A percentile compares a stretch with the other conserved stretches of the same genome.
These are phyloP conservation scores for Colletotrichum eremochloae DNA, from an alignment of 2,329 filamentous ascomycete genomes.

Conservation along the genomic window DNA sequence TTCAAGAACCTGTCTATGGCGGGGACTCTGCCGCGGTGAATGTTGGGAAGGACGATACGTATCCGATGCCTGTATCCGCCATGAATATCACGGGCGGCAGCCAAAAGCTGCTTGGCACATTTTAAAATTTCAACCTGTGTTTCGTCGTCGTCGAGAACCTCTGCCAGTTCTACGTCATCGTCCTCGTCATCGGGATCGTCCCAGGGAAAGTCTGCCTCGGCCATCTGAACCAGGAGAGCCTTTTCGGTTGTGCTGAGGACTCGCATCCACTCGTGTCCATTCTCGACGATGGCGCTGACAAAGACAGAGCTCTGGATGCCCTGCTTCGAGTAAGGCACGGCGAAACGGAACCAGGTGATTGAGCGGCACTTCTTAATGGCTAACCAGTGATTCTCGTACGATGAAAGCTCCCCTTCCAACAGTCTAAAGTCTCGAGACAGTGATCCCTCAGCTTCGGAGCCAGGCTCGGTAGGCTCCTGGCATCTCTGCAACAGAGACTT, in stretches of 20 bases:
- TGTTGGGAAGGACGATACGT: conserved; percentile 52
- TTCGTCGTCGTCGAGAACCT: conserved; percentile 53
- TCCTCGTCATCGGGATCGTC: conserved; percentile 46
- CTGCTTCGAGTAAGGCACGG: conserved; percentile 18
- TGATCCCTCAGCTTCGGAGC: conserved; percentile 13
- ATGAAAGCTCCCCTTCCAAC: conserved; percentile 23
- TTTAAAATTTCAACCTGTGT: conserved; percentile 46
- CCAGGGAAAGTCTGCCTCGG: conserved; percentile 56
- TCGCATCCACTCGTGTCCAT: conserved; percentile 54
- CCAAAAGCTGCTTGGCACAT: conserved; percentile 49
- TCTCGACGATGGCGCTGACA: conserved; percentile 46
- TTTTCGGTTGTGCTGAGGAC: conserved; percentile 50
- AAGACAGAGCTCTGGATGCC: conserved; percentile 12
- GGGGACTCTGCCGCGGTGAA: conserved; percentile 46
- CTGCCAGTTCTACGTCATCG: conserved; percentile 48
- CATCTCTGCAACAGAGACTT: conserved; percentile 24
- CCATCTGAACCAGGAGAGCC: conserved; percentile 54
- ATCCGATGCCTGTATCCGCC: conserved; percentile 51
- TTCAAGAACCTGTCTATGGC: conserved; percentile 52
- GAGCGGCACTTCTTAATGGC: conserved; percentile 35
- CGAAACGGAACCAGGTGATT: conserved; percentile 33
- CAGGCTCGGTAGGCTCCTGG: background rate
- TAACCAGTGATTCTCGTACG: conserved; percentile 34
- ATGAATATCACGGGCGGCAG: conserved; percentile 52
- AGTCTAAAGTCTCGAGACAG: conserved; percentile 29